Conservation (phyloP, 306 rosid species). For the Vigna mungo region DNA sequence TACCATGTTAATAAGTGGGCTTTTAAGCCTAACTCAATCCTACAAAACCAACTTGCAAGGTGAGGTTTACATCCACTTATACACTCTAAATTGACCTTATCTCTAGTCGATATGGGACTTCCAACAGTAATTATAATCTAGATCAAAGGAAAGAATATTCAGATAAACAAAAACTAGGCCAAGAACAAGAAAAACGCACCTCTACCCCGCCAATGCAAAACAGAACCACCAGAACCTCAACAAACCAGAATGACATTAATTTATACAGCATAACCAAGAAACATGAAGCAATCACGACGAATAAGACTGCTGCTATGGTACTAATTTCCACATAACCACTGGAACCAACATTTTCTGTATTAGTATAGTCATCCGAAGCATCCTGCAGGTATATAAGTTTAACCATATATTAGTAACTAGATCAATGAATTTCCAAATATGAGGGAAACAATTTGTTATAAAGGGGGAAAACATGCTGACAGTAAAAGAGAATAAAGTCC, state of each 20-base stretch:
- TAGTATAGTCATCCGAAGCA: slow-evolving; percentile 73
- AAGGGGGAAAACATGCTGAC: slow-evolving; percentile 25
- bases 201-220: slow-evolving; percentile 95
- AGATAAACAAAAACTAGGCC: slow-evolving; percentile 27
- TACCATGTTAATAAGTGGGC: too few species aligned
- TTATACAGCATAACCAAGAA: slow-evolving; percentile 93
- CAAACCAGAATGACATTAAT: slow-evolving; percentile 89
- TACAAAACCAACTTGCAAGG: too few species aligned
- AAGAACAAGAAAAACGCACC: slow-evolving; percentile 58
- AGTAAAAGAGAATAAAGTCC: slow-evolving; percentile 24
- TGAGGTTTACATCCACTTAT: too few species aligned
- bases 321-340: slow-evolving; percentile 81
- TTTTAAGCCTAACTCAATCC: too few species aligned
- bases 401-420: slow-evolving; percentile 25
- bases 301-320: slow-evolving; percentile 81
- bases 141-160: slow-evolving; percentile 22
- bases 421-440: slow-evolving; percentile 33
- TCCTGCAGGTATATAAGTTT: slow-evolving; percentile 61
- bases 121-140: background rate
- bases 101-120: too few species aligned
- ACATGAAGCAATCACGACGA: slow-evolving; percentile 92
- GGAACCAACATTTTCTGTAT: slow-evolving; percentile 65
- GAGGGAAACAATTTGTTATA: slow-evolving; percentile 8
- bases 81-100: too few species aligned
- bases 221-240: slow-evolving; percentile 91